Evolutionary conservation across 2,329 filamentous ascomycete genomes (phyloP).

Genomic region (Pseudogymnoascus sp.): DNA sequence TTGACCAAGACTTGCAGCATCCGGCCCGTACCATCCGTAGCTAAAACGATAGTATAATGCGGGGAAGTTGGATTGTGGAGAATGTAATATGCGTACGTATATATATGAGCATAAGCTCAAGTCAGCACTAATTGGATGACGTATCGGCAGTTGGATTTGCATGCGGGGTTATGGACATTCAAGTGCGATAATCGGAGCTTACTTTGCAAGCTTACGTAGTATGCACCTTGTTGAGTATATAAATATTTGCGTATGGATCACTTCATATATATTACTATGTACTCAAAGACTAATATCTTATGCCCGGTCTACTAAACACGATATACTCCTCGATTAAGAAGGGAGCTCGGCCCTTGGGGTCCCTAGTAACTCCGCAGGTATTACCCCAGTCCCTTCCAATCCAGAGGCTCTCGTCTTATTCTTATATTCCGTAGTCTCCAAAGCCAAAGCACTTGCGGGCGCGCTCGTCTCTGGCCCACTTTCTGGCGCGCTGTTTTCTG

Average conservation of each 20-base stretch:
- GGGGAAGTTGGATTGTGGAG: neutral
- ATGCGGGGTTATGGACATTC: neutral
- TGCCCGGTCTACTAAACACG: too few species aligned
- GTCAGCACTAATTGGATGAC: neutral
- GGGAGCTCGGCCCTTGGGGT: neutral
- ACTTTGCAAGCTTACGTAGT: neutral
- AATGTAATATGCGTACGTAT: neutral
- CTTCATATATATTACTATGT: too few species aligned
- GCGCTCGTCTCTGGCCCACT: neutral
- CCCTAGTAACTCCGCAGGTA: neutral
- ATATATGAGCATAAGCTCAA: neutral
- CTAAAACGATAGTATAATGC: neutral
- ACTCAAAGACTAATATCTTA: too few species aligned
- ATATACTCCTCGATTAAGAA: neutral
- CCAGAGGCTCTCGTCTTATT: neutral
- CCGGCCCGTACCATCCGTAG: neutral
- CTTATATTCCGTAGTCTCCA: neutral
- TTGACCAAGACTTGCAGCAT: neutral
- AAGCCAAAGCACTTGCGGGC: neutral
- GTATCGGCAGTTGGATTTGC: neutral
- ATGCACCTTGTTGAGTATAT: neutral
- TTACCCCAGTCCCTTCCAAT: neutral
- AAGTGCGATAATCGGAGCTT: neutral
- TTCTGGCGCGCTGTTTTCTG: neutral
- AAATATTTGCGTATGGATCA: neutral